A percentile compares a stretch with the other conserved stretches of the same genome.
phyloP scores from a whole-genome alignment of 2,329 filamentous ascomycete species.

The Emmonsia crescens region DNA sequence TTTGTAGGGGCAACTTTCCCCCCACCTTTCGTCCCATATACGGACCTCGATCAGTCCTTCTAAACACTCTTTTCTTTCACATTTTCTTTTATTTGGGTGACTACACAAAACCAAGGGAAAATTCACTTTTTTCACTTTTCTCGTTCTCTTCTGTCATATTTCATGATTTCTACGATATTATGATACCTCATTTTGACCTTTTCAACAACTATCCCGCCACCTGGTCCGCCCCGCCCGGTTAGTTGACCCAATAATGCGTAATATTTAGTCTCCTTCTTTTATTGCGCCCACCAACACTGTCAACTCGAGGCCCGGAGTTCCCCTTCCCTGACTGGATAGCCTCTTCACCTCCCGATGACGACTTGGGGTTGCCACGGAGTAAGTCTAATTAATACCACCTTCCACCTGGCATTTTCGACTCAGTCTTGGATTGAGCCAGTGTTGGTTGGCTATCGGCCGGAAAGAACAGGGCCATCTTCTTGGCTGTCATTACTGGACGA shows the following conservation, averaged over 20 bases:
- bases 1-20: background rate
- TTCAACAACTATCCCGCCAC: background rate
- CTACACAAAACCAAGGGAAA: background rate
- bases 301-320: background rate
- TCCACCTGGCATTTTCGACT: background rate
- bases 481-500: background rate
- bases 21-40: background rate
- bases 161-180: conserved; percentile 14
- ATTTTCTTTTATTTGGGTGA: background rate
- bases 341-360: background rate
- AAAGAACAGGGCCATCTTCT: background rate
- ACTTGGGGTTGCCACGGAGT: background rate
- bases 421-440: background rate
- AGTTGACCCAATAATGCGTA: background rate
- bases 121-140: conserved; percentile 2
- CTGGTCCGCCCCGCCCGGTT: background rate
- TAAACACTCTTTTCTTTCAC: conserved; percentile 1
- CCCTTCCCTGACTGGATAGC: background rate
- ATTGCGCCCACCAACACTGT: background rate
- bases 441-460: background rate
- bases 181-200: conserved; percentile 11
- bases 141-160: conserved; percentile 9
- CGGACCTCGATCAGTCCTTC: background rate
- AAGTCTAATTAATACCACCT: background rate
- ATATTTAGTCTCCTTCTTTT: background rate